Conservation (phyloP, 2,329 filamentous ascomycete species). For the Reticulascus tulasneorum region DNA sequence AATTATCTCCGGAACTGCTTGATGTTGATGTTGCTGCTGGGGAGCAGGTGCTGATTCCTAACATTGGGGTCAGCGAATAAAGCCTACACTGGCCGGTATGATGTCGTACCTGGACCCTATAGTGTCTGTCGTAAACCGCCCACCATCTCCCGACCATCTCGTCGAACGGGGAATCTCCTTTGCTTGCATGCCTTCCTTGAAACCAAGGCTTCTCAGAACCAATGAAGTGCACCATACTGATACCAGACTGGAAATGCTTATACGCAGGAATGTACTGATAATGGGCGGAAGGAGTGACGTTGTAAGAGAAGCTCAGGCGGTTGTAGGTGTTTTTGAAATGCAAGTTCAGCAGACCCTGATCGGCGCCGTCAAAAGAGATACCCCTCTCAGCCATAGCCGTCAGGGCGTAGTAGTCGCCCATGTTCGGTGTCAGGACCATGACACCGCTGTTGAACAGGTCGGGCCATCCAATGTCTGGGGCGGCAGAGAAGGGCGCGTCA, state of each 20-base stretch:
- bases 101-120: constrained; percentile 51
- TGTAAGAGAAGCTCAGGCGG: constrained; percentile 90
- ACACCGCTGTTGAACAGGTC: constrained; percentile 98
- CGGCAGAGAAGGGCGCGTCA: constrained; percentile 59
- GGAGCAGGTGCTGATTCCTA: constrained; percentile 3
- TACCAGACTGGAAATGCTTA: constrained; percentile 83
- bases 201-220: constrained; percentile 88
- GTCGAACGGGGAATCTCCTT: constrained; percentile 64
- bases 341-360: constrained; percentile 93
- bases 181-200: constrained; percentile 52
- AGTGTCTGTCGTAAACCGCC: constrained; percentile 88
- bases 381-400: constrained; percentile 78
- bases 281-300: constrained; percentile 92
- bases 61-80: background rate
- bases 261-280: constrained; percentile 98
- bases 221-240: constrained; percentile 93
- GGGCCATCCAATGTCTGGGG: constrained; percentile 95
- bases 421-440: constrained; percentile 83
- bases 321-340: constrained; percentile 83
- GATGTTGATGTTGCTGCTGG: constrained; percentile 1
- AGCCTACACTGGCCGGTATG: background rate
- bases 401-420: constrained; percentile 84
- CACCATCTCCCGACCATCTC: constrained; percentile 89
- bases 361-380: constrained; percentile 93
- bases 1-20: constrained; percentile 32